Evolutionary conservation across 495 filamentous ascomycete species (phyloP).

Genomic region (Aspergillus hancockii): DNA sequence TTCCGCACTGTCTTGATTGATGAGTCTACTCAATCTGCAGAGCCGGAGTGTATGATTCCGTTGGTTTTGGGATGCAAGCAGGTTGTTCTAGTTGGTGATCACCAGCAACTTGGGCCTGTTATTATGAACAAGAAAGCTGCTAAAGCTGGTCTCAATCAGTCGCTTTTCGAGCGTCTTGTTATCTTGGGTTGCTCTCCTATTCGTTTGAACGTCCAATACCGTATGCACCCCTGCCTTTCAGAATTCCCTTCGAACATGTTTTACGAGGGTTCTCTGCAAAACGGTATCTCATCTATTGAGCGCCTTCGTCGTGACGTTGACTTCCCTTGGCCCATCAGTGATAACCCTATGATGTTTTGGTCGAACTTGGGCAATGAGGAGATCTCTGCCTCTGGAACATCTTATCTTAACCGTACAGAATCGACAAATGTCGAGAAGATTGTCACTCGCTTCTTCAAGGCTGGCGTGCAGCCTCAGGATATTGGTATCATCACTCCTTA

Average conservation of each 20-base stretch:
- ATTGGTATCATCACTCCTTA: constrained; percentile 99
- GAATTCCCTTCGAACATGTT: constrained; percentile 99
- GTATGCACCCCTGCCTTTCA: constrained; percentile 98
- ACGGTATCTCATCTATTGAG: constrained; percentile 89
- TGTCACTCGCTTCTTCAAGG: constrained; percentile 98
- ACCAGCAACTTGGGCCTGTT: constrained; percentile 96
- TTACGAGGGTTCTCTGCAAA: constrained; percentile 96
- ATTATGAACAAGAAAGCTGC: constrained; percentile 99
- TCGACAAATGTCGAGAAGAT: constrained; percentile 98
- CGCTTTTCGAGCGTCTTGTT: constrained; percentile 94
- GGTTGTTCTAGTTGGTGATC: constrained; percentile 95
- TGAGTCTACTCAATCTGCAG: constrained; percentile 97
- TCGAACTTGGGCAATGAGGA: constrained; percentile 97
- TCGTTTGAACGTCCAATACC: constrained; percentile 94
- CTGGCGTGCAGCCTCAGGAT: constrained; percentile 85
- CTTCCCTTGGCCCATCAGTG: constrained; percentile 94
- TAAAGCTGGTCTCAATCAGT: constrained; percentile 96
- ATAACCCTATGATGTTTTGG: constrained; percentile 99
- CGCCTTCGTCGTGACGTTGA: constrained; percentile 91
- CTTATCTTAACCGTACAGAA: constrained; percentile 96
- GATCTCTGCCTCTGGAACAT: constrained; percentile 95
- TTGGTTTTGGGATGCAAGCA: constrained; percentile 98
- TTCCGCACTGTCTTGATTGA: constrained; percentile 98
- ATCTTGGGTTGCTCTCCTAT: constrained; percentile 91
- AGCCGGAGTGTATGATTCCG: constrained; percentile 99